phyloP scores from a whole-genome alignment of 768 basidiomycete species.

The Psilocybe azurescens region DNA sequence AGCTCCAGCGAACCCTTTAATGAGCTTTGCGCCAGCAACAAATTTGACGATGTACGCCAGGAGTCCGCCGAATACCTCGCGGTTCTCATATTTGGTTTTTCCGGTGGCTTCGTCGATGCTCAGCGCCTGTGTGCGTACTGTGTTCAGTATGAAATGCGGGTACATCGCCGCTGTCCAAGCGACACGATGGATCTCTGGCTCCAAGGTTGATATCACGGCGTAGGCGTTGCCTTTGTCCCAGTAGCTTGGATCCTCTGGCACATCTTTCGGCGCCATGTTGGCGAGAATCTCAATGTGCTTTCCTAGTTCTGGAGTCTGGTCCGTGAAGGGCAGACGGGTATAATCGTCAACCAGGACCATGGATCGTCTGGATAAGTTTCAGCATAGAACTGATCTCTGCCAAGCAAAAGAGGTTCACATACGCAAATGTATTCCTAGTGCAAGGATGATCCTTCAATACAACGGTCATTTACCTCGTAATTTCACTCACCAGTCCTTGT shows the following conservation, averaged over 20 bases:
- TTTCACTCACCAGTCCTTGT: slow-evolving; percentile 60
- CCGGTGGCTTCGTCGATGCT: slow-evolving; percentile 52
- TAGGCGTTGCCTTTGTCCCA: slow-evolving; percentile 46
- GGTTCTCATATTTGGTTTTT: slow-evolving; percentile 66
- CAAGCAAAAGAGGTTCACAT: slow-evolving; percentile 25
- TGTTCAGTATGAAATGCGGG: slow-evolving; percentile 52
- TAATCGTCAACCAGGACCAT: slow-evolving; percentile 46
- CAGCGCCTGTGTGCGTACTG: slow-evolving; percentile 71
- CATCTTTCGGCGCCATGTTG: slow-evolving; percentile 60
- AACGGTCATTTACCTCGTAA: too few relatives aligned
- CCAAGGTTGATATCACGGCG: slow-evolving; percentile 52
- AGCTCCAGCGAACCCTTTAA: slow-evolving; percentile 54
- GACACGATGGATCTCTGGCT: slow-evolving; percentile 57
- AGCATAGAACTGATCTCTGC: not conserved
- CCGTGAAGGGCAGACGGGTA: slow-evolving; percentile 43
- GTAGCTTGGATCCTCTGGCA: slow-evolving; percentile 45
- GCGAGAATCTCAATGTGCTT: slow-evolving; percentile 54
- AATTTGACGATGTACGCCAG: slow-evolving; percentile 58
- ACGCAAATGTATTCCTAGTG: slow-evolving; percentile 73
- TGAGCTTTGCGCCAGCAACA: slow-evolving; percentile 47
- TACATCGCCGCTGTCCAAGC: slow-evolving; percentile 55
- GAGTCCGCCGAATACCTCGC: slow-evolving; percentile 63
- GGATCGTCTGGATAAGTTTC: slow-evolving; percentile 44
- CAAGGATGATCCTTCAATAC: too few relatives aligned
- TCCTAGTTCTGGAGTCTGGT: slow-evolving; percentile 57